Base-by-base conservation (phyloP, 441 rosid genomes). In the Viola pubescens region DNA sequence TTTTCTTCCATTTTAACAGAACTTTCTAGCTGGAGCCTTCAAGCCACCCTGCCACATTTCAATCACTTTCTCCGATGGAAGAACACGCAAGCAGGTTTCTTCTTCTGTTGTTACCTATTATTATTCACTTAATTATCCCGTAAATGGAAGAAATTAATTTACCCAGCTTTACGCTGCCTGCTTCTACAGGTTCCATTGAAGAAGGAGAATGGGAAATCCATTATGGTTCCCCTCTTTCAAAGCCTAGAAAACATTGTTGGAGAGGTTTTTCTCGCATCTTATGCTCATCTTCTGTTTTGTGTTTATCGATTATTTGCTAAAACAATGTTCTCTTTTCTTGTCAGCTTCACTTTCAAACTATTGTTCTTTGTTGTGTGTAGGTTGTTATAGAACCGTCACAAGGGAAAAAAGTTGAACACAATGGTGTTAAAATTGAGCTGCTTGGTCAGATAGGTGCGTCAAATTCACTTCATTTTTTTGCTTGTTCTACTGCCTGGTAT, bases 331-430 rank as follows among this genome's bases (percentile, higher is more conserved):
- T 26, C 34, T 26, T 26, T 26, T 26, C 34, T 26, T 26, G 34
- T 26, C 26, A 19, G 26, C 26, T 19, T 19, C 26, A 19, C 26
- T 19, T 19, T 19, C 26, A 19, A 19, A 19, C 26, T 19, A 0
- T 0, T 19, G 26, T 19, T 19, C 26, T 19, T 19, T 19, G 26
- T 19, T 19, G 26, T 26, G 34, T 26, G 34, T 62, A 90, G 99
- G 79, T 94, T 62, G 74, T 76, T 46, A 70, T 94, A 62, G 99
- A 91, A 63, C 97, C 98, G 55, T 50, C 77, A 62, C 95, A 78
- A 75, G 99, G 98, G 77, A 88, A 91, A 73, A 94, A 88, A 70
- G 85, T 91, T 61, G 99, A 94, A 62, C 99, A 91, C 67, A 81
- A 80, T 63, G 99, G 99, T 75, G 82, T 91, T 43, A 94, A 88